These are phyloP conservation scores for Cornus suecica DNA, from an alignment of 148 eudicot species.

Conservation along the genomic window DNA sequence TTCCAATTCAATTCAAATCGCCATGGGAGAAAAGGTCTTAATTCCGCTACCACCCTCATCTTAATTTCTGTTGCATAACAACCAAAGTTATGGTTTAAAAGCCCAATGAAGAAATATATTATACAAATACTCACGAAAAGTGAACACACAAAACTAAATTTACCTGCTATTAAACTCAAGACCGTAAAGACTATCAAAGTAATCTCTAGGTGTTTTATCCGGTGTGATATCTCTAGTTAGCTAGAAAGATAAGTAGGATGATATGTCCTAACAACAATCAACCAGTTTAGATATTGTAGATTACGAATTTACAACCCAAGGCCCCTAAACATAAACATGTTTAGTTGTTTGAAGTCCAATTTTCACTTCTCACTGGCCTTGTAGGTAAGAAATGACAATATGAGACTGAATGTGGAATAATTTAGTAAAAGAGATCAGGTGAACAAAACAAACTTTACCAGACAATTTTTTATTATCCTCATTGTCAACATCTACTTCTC, in stretches of 20 bases:
- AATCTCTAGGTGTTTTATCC: no score
- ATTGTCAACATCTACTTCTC: neutral
- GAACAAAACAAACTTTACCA: no score
- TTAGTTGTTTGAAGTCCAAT: neutral
- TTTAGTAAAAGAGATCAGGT: neutral
- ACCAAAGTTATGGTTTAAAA: no score
- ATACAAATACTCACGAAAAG: no score
- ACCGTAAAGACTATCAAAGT: neutral
- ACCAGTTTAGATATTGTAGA: neutral
- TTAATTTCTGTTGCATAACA: no score
- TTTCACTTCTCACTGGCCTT: neutral
- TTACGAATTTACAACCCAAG: no score
- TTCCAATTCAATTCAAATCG: conserved; percentile 44
- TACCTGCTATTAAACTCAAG: neutral
- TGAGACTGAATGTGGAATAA: neutral
- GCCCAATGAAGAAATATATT: no score
- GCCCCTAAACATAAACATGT: no score
- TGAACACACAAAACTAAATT: no score
- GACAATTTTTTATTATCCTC: neutral
- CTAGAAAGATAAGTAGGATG: neutral
- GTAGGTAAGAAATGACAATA: neutral
- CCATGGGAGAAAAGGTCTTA: no score
- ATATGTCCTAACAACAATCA: neutral
- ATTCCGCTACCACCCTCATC: no score
- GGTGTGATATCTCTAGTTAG: no score